Percentiles rank a stretch among this genome's conserved stretches.
phyloP scores from a whole-genome alignment of 331 rosid species.

The Quercus tomentella region DNA sequence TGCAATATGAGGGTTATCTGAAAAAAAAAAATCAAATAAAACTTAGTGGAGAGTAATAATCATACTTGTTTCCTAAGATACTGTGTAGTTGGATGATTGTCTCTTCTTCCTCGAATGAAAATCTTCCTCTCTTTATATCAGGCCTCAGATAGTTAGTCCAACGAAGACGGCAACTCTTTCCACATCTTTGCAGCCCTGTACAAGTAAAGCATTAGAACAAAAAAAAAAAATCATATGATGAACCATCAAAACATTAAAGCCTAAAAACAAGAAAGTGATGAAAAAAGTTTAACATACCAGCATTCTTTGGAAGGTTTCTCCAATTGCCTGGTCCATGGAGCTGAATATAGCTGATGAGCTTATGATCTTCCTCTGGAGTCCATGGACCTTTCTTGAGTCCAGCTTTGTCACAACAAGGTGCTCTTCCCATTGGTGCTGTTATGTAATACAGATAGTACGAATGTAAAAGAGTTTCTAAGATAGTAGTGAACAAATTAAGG shows the following conservation, averaged over 20 bases:
- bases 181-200: conserved; percentile 79
- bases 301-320: conserved; percentile 80
- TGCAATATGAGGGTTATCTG: no score
- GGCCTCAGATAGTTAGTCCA: conserved; percentile 96
- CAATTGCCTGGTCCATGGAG: conserved; percentile 82
- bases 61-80: conserved; percentile 88
- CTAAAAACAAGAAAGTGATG: neutral
- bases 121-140: conserved; percentile 90
- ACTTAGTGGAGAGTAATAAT: neutral
- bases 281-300: conserved; percentile 35
- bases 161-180: conserved; percentile 94
- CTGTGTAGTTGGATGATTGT: conserved; percentile 84
- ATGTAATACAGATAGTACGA: neutral
- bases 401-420: conserved; percentile 86
- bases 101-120: conserved; percentile 95
- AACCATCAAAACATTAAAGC: neutral
- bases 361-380: conserved; percentile 84
- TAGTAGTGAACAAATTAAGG: neutral
- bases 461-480: neutral
- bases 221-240: neutral
- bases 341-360: conserved; percentile 52
- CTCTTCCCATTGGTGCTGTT: conserved; percentile 64
- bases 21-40: neutral
- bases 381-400: conserved; percentile 96
- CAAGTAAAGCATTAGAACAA: neutral